Conservation (phyloP, 1,139 yeast species). For the Yamadazyma diospyri region DNA sequence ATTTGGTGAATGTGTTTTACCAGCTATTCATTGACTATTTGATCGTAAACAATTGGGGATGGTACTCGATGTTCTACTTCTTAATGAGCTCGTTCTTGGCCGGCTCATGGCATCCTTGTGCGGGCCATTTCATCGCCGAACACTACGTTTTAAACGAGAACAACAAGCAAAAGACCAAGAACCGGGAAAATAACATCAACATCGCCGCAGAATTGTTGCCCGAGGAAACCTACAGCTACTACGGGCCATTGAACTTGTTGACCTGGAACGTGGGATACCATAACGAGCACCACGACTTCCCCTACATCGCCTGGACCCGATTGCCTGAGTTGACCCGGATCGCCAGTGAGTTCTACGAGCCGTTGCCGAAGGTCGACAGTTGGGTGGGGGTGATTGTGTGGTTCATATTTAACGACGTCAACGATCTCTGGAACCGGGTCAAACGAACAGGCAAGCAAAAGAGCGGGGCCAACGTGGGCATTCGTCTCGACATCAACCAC, state of each 20-base stretch:
- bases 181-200: conserved; percentile 17
- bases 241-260: conserved; percentile 70
- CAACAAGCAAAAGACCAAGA: conserved; percentile 38
- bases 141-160: conserved; percentile 70
- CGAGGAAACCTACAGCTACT: conserved; percentile 82
- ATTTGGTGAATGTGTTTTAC: conserved; percentile 60
- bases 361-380: conserved; percentile 71
- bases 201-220: conserved; percentile 43
- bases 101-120: conserved; percentile 90
- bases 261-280: conserved; percentile 95
- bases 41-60: conserved; percentile 59
- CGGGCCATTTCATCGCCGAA: conserved; percentile 94
- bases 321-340: conserved; percentile 61
- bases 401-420: conserved; percentile 65
- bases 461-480: conserved; percentile 25
- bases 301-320: conserved; percentile 87
- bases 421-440: conserved; percentile 76
- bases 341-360: conserved; percentile 80
- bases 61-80: conserved; percentile 62
- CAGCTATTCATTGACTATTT: conserved; percentile 59
- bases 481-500: conserved; percentile 16
- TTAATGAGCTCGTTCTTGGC: conserved; percentile 79
- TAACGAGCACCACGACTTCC: conserved; percentile 94
- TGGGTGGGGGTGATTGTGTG: conserved; percentile 78
- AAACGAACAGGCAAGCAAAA: conserved; percentile 52